phyloP scores from a whole-genome alignment of 495 filamentous ascomycete species.

The Margaritispora aquatica region DNA sequence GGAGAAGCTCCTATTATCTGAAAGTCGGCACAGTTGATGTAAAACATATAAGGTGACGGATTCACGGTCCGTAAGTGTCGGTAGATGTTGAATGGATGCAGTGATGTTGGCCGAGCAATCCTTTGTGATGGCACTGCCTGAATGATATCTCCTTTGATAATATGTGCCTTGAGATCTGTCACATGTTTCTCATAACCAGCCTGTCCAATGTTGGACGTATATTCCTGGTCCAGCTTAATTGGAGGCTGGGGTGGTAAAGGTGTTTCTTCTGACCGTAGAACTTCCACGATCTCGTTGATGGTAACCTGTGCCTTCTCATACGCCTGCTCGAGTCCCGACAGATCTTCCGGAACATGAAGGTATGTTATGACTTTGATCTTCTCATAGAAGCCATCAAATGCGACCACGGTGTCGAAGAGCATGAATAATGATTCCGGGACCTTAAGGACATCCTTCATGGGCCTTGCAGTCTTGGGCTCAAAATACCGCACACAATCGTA shows the following conservation, averaged over 20 bases:
- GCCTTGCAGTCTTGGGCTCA: slow-evolving; percentile 83
- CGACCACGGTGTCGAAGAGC: slow-evolving; percentile 92
- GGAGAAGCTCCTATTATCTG: slow-evolving; percentile 93
- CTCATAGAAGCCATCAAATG: slow-evolving; percentile 92
- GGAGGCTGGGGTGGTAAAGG: slow-evolving; percentile 72
- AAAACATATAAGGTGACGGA: slow-evolving; percentile 95
- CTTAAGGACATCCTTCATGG: slow-evolving; percentile 78
- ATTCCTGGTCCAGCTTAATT: slow-evolving; percentile 65
- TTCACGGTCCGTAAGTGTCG: slow-evolving; percentile 92
- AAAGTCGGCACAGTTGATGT: slow-evolving; percentile 83
- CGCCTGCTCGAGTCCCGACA: slow-evolving; percentile 37
- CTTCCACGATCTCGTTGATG: slow-evolving; percentile 59
- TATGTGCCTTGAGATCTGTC: slow-evolving; percentile 74
- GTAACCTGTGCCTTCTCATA: slow-evolving; percentile 60
- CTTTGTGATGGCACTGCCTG: slow-evolving; percentile 94
- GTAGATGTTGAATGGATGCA: slow-evolving; percentile 99
- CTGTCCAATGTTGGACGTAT: slow-evolving; percentile 89
- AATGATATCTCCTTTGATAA: slow-evolving; percentile 87
- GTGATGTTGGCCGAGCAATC: slow-evolving; percentile 76
- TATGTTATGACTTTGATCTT: slow-evolving; percentile 90
- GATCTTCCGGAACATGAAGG: slow-evolving; percentile 56
- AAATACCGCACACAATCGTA: slow-evolving; percentile 98
- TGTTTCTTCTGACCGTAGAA: slow-evolving; percentile 63
- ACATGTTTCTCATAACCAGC: slow-evolving; percentile 86
- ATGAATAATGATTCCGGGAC: slow-evolving; percentile 95